phyloP scores from a whole-genome alignment of 1,284 basidiomycete species.

The Rhodotorula sp. region DNA sequence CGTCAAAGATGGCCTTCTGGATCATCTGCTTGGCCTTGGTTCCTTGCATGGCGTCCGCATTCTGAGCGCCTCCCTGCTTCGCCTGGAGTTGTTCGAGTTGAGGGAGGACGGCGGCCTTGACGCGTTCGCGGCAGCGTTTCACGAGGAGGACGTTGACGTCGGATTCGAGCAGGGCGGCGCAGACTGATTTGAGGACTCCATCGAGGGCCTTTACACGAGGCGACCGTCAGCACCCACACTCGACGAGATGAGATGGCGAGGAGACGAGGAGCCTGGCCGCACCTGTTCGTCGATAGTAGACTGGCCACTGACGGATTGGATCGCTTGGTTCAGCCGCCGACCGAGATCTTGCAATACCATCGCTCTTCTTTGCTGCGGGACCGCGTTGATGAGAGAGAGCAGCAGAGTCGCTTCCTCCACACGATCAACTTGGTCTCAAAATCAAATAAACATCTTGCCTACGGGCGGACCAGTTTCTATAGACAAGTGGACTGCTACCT shows the following conservation, averaged over 20 bases:
- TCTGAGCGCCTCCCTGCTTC: slow-evolving; percentile 53
- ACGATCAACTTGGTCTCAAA: no score
- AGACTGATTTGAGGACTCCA: slow-evolving; percentile 90
- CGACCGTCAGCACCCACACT: slow-evolving; percentile 2
- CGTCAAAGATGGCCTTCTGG: slow-evolving; percentile 95
- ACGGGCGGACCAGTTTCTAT: no score
- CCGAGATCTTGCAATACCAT: slow-evolving; percentile 97
- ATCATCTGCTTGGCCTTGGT: slow-evolving; percentile 76
- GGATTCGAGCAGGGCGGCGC: slow-evolving; percentile 87
- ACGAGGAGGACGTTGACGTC: slow-evolving; percentile 99
- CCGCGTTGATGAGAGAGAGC: not conserved
- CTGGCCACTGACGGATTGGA: slow-evolving; percentile 83
- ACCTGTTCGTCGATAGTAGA: slow-evolving; percentile 88
- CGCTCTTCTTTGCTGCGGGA: not conserved
- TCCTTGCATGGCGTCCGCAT: slow-evolving; percentile 59
- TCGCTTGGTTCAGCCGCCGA: slow-evolving; percentile 86
- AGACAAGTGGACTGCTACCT: no score
- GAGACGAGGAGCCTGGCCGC: slow-evolving; percentile 3
- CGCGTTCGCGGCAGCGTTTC: slow-evolving; percentile 78
- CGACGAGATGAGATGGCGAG: slow-evolving; percentile 1
- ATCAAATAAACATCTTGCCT: no score
- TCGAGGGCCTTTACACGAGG: slow-evolving; percentile 72
- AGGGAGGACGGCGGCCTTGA: slow-evolving; percentile 81
- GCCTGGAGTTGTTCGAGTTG: slow-evolving; percentile 68
- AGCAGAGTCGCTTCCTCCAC: not conserved